A percentile compares a stretch with the other conserved stretches of the same genome.
Evolutionary conservation across 1,284 basidiomycete species (phyloP).

Genomic region (Schizophyllum commune): DNA sequence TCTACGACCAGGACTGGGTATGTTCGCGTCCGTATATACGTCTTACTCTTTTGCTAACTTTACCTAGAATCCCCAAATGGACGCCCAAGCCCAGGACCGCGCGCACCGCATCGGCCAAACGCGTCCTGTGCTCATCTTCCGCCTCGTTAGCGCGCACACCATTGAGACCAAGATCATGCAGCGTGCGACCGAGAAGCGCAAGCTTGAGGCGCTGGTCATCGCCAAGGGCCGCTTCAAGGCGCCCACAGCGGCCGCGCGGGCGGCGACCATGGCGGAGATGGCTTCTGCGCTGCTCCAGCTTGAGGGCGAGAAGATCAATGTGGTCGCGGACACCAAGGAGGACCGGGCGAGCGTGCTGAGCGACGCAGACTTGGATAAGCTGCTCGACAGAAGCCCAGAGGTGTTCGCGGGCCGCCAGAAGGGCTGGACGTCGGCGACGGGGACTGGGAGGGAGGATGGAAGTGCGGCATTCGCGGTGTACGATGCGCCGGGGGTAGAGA

Average conservation of each 20-base stretch:
- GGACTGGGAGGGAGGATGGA: conserved; percentile 17
- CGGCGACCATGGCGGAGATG: conserved; percentile 64
- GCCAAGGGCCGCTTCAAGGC: conserved; percentile 88
- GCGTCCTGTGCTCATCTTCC: conserved; percentile 81
- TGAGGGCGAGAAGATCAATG: conserved; percentile 84
- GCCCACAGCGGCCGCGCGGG: conserved; percentile 41
- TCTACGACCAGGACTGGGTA: conserved; percentile 95
- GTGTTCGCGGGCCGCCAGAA: conserved; percentile 72
- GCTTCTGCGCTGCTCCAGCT: conserved; percentile 74
- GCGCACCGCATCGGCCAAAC: conserved; percentile 96
- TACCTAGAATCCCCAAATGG: conserved; percentile 98
- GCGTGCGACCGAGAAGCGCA: conserved; percentile 81
- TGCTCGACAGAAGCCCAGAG: conserved; percentile 76
- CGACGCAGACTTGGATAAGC: conserved; percentile 70
- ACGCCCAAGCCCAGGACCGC: conserved; percentile 92
- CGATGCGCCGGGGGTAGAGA: conserved; percentile 54
- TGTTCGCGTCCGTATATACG: conserved; percentile 18
- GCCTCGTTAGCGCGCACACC: conserved; percentile 82
- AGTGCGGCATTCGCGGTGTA: conserved; percentile 80
- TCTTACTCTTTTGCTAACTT: not conserved
- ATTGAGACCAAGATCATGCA: conserved; percentile 91
- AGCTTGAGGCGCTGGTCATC: conserved; percentile 91
- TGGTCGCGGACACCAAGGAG: conserved; percentile 68
- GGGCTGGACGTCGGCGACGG: conserved; percentile 62
- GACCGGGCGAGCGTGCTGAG: conserved; percentile 69